Evolutionary conservation across 2,329 filamentous ascomycete species (phyloP).

Genomic region (Ophiocordyceps robertsii): DNA sequence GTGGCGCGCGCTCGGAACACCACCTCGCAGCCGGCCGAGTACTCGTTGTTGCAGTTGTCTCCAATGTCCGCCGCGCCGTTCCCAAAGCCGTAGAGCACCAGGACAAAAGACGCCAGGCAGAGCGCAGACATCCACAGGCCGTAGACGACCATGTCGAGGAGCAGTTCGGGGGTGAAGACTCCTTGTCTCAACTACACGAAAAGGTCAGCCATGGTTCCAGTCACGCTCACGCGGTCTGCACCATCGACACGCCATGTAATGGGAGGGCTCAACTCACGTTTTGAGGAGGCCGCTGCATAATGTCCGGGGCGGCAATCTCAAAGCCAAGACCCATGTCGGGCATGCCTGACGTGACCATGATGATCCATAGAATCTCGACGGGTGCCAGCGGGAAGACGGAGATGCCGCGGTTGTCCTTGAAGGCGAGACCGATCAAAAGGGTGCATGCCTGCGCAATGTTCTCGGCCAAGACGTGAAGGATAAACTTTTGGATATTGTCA

Average conservation of each 20-base stretch:
- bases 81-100: slow-evolving; percentile 37
- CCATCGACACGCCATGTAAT: no score
- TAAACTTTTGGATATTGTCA: slow-evolving; percentile 63
- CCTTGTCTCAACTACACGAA: slow-evolving; percentile 25
- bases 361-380: slow-evolving; percentile 68
- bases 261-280: slow-evolving; percentile 24
- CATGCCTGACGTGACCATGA: slow-evolving; percentile 63
- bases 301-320: slow-evolving; percentile 54
- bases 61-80: slow-evolving; percentile 37
- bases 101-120: slow-evolving; percentile 36
- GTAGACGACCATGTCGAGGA: slow-evolving; percentile 53
- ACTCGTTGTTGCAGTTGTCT: slow-evolving; percentile 42
- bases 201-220: not conserved
- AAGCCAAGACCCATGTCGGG: slow-evolving; percentile 66
- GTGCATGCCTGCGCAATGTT: slow-evolving; percentile 59
- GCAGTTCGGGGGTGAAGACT: slow-evolving; percentile 51
- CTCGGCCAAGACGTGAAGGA: slow-evolving; percentile 51
- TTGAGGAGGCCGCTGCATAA: slow-evolving; percentile 57
- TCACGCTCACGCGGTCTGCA: no score
- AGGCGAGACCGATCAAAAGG: slow-evolving; percentile 54
- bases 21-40: slow-evolving; percentile 37
- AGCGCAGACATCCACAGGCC: slow-evolving; percentile 54
- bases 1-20: slow-evolving; percentile 60
- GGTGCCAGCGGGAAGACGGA: slow-evolving; percentile 61
- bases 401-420: slow-evolving; percentile 49